Conservation (phyloP, 306 rosid genomes). For the Acacia acuminata region DNA sequence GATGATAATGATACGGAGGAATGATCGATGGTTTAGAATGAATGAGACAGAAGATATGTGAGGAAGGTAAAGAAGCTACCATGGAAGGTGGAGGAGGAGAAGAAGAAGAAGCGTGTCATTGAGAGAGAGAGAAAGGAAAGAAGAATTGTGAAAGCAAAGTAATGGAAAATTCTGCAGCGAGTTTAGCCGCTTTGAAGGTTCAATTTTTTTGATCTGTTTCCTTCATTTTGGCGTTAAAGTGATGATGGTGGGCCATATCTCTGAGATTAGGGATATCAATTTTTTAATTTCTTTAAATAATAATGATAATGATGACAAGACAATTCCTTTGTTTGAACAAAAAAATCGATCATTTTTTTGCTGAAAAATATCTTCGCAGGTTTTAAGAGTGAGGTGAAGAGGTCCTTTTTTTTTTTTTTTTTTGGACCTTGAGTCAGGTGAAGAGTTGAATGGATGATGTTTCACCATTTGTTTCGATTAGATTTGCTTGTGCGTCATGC, state of each 20-base stretch:
- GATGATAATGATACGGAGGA: neutral
- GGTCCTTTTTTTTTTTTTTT: neutral
- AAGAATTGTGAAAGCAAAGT: neutral
- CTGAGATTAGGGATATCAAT: neutral
- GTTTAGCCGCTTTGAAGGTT: slow-evolving; percentile 31
- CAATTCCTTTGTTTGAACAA: neutral
- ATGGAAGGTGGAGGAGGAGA: slow-evolving; percentile 33
- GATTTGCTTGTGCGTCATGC: neutral
- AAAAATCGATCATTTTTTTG: neutral
- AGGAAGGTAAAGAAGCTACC: slow-evolving; percentile 49
- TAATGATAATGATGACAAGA: neutral
- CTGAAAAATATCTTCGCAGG: neutral
- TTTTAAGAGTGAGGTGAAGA: neutral
- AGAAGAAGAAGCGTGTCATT: slow-evolving; percentile 39
- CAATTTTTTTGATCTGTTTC: neutral
- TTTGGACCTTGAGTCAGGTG: neutral
- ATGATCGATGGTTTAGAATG: slow-evolving; percentile 30
- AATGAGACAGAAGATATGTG: slow-evolving; percentile 21
- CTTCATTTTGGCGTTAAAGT: neutral
- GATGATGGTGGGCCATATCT: slow-evolving; percentile 2
- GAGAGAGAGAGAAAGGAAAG: slow-evolving; percentile 7
- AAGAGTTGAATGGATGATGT: neutral
- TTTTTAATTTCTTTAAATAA: neutral
- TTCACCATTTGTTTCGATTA: neutral
- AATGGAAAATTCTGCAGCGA: slow-evolving; percentile 3